Base-by-base conservation (phyloP, 1,284 basidiomycete genomes). In the Microbotryum violaceum region DNA sequence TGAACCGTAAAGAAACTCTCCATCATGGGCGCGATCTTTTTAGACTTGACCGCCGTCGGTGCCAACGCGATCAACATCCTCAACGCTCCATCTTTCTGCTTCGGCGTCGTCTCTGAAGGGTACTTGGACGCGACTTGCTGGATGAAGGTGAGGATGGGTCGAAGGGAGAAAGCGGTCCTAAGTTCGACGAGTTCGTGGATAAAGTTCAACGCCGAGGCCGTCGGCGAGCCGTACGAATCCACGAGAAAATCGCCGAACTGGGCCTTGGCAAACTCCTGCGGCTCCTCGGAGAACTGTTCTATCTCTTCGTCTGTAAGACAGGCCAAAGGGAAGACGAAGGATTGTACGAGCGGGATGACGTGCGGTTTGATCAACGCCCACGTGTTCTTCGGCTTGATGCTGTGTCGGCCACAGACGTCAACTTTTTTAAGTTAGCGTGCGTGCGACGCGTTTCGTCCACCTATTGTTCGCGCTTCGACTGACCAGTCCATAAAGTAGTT, bases 291-390 rank as follows among this genome's bases (percentile, higher is more conserved):
- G 86, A 89, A 92, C 18, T 85, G 77, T 54, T 83, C 80, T 69
- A 84, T 79, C 71, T 84, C 84, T 0, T 80, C 76, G 12, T 82
- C 76, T 23, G 83, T 87, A 77, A 91, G 89, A 44, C 83, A 86
- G 23, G 91, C 80, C 70, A 88, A 85, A n/a, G 89, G 88, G 79
- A 90, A 91, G 9, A 88, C 83, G 70, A 90, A 89, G 46, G 79
- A 81, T 16, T 85, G 83, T 20, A 91, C 82, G 6, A 92, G 81
- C 6, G 77, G 82, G 71, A 87, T 79, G 53, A 86, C 82, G 70
- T 89, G 89, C 23, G 89, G 88, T 74, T 90, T 91, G 71, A 92
- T 80, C 45, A 88, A 79, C 2, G 80, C 78, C 89, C 89, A 92
- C 4, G 88, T 92, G 20, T 86, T 82, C 72, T 89, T 90, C 12